Evolutionary conservation across 2,329 filamentous ascomycete species (phyloP).

Genomic region (Clonostachys solani): DNA sequence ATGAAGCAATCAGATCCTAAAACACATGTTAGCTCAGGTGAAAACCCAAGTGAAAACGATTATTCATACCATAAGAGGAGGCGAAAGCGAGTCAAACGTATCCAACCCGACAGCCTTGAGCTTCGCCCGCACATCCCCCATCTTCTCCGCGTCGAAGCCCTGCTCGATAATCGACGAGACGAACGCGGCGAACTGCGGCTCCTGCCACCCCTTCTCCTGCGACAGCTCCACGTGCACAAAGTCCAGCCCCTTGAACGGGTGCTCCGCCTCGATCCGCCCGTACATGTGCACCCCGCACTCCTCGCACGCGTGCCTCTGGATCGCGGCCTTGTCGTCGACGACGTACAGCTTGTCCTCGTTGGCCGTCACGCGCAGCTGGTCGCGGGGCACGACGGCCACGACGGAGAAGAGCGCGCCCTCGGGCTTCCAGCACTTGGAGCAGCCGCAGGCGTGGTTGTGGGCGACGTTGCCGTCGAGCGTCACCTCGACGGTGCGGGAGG

Average conservation of each 20-base stretch:
- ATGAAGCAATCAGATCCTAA: neutral
- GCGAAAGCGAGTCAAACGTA: constrained; percentile 59
- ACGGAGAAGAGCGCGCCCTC: constrained; percentile 58
- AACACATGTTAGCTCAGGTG: constrained; percentile 24
- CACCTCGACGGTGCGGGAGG: constrained; percentile 49
- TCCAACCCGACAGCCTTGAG: constrained; percentile 53
- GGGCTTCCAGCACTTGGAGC: constrained; percentile 71
- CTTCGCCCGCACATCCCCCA: constrained; percentile 48
- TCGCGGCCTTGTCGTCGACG: constrained; percentile 50
- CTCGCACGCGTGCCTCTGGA: constrained; percentile 56
- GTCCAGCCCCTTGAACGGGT: constrained; percentile 65
- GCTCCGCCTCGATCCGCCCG: constrained; percentile 60
- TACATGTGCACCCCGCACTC: constrained; percentile 59
- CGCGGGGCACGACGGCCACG: constrained; percentile 55
- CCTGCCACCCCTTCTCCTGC: constrained; percentile 62
- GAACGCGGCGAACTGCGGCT: constrained; percentile 66
- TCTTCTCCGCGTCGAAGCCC: constrained; percentile 51
- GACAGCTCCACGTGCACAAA: constrained; percentile 64
- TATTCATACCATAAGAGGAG: constrained; percentile 49
- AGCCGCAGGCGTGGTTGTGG: constrained; percentile 69
- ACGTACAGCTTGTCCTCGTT: constrained; percentile 53
- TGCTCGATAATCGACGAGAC: constrained; percentile 67
- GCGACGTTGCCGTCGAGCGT: constrained; percentile 52
- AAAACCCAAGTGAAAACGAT: constrained; percentile 26
- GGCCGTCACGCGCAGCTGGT: constrained; percentile 52